These are phyloP conservation scores for Penicillium dipodomyicola DNA, from an alignment of 495 filamentous ascomycete genomes.

Conservation along the genomic window DNA sequence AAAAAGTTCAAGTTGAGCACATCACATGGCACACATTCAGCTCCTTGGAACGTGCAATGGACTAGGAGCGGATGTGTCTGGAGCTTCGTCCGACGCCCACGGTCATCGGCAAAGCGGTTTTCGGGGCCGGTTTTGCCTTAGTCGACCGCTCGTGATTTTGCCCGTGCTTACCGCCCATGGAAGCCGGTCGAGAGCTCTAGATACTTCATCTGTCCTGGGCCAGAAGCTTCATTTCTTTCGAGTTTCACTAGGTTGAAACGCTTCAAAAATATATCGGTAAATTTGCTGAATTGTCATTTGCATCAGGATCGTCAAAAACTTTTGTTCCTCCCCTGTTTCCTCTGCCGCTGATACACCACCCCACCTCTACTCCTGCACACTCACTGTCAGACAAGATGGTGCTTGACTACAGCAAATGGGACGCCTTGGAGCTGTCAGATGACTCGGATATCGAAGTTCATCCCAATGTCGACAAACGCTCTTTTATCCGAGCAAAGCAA, in stretches of 20 bases:
- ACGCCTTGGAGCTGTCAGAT: conserved; percentile 91
- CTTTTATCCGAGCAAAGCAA: conserved; percentile 98
- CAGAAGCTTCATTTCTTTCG: background rate
- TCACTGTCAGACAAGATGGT: conserved; percentile 61
- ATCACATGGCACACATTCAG: conserved; percentile 15
- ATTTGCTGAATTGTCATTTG: background rate
- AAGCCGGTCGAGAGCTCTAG: conserved; percentile 42
- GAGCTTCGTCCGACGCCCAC: conserved; percentile 13
- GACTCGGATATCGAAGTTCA: conserved; percentile 98
- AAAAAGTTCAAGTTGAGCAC: conserved; percentile 11
- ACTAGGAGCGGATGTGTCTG: conserved; percentile 24
- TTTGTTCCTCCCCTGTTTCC: conserved; percentile 4
- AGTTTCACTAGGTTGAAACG: background rate
- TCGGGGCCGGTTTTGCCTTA: conserved; percentile 30
- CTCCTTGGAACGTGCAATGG: conserved; percentile 11
- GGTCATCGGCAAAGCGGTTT: conserved; percentile 21
- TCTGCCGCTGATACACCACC: conserved; percentile 22
- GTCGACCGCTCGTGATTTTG: conserved; percentile 32
- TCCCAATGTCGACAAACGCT: conserved; percentile 97
- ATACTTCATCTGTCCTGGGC: conserved; percentile 19
- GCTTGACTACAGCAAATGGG: conserved; percentile 96
- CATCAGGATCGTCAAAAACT: background rate
- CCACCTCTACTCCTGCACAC: background rate
- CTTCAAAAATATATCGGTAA: background rate
- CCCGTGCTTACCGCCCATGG: conserved; percentile 31